Base-by-base conservation (phyloP, 83 land plant species). In the Thuja plicata region DNA sequence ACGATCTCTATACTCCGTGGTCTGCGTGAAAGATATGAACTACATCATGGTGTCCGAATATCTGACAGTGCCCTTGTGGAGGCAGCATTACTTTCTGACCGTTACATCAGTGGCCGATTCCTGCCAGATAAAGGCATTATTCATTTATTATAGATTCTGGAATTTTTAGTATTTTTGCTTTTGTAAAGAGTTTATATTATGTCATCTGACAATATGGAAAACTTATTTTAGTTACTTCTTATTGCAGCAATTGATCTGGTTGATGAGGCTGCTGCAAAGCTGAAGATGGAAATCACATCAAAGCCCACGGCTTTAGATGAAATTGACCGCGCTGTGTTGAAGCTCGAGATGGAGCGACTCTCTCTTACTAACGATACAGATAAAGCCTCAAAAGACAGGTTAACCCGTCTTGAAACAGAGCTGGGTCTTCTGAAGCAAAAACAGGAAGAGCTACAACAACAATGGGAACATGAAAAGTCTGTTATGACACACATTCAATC, bases 261-360 rank as follows among this genome's bases (percentile, higher is more conserved):
- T 38, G 97, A 95, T 90, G 97, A 95, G 87, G 96, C 97, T 86
- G 95, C 99, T 92, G 99, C 99, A 11, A 98, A 98, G 88, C 93
- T 98, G 89, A 98, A 98, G 91, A 98, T 98, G 99, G 99, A 98
- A 89, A 98, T 98, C 27, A 98, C 99, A 73, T 98, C 99, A 81
- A 98, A 98, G 88, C 99, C 99, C 43, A 98, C 99, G 73, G 97
- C 97, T 46, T 91, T 98, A 32, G 99, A 98, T 93, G 99, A 98
- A 89, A 97, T 98, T 70, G 95, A 98, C 79, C 95, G 99, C 54
- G 86, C 99, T 76, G 99, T 98, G 34, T 81, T 98, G 90, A 98
- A 98, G 88, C 87, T 97, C 85, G 99, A 98, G 91, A 98, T 98
- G 99, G 99, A 98, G 92, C 93, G 98, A 37, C 94, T 98, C 11